Conservation (phyloP, 345 rosid species). For the Sisymbrium altissimum region DNA sequence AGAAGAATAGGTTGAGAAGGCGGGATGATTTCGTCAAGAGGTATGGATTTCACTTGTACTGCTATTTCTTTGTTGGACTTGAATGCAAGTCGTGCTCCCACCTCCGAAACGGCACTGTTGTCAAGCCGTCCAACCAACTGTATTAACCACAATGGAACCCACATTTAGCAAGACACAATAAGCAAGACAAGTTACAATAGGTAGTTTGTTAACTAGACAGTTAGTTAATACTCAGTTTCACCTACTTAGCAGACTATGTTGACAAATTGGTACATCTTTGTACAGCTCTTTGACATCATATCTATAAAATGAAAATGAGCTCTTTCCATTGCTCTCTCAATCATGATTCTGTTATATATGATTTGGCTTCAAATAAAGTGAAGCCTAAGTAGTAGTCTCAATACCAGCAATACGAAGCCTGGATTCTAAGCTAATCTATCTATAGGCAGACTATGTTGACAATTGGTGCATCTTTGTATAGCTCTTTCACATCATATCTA, state of each 20-base stretch:
- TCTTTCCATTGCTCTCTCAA: background rate
- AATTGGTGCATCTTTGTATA: too few relatives aligned
- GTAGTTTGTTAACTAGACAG: background rate
- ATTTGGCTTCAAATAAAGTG: background rate
- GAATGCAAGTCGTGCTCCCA: constrained; percentile 89
- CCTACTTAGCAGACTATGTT: background rate
- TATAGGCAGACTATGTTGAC: too few relatives aligned
- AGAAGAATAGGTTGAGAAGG: constrained; percentile 60
- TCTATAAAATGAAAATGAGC: too few relatives aligned
- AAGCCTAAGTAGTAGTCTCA: background rate
- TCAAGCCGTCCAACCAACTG: constrained; percentile 98
- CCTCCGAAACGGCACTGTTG: constrained; percentile 88
- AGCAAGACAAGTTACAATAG: background rate
- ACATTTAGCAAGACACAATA: constrained; percentile 1
- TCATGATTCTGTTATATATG: background rate
- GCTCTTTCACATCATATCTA: too few relatives aligned
- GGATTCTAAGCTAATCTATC: background rate
- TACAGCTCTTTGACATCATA: too few relatives aligned
- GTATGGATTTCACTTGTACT: constrained; percentile 76
- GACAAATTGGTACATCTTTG: too few relatives aligned
- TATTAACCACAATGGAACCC: background rate
- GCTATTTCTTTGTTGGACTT: constrained; percentile 92
- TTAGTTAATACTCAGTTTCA: background rate
- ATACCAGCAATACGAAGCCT: background rate
- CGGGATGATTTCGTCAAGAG: constrained; percentile 70